Evolutionary conservation across 2,329 filamentous ascomycete genomes (phyloP), one percentile per base, ranked within the genome.

Genomic region (Capronia americana): DNA sequence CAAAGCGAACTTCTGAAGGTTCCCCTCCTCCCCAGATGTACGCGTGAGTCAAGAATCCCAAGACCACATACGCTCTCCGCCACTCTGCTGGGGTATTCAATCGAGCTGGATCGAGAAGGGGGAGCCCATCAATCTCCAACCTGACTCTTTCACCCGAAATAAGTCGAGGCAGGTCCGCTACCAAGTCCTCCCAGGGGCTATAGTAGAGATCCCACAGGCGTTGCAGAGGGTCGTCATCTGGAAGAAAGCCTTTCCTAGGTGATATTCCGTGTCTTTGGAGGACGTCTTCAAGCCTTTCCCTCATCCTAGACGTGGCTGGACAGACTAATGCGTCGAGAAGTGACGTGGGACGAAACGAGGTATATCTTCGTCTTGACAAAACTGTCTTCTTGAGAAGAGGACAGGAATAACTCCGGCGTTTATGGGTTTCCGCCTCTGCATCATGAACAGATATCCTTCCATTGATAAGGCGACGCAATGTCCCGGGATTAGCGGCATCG

Each of bases 101-200:
- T 74, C 88, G 86, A 69, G 88, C 83, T 57, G 92, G 95, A 63
- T 89, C 90, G 67, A 97, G 87, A 60, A 96, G 82, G 14, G 92
- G 92, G 61, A 97, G 84, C 26, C 85, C 83, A 71, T 96, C 90
- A 58, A 97, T 86, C 69, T 92, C 86, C 62, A 87, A 85, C 60
- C 92, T 87, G 72, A 97, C 84, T 60, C 90, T 88, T 75, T 90
- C 90, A 75, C 86, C 91, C 61, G 92, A 83, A 63, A 97, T 90
- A 70, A 95, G 83, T 51, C 86, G 85, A 78, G 95, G 92, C 20
- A 97, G 84, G 74, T 94, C 93, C 72, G 87, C 84, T 32, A 88
- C 86, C 63, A 96, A 83, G 48, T 87, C 85, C 79, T 97, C 93
- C 93, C 93, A 98, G 71, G 92, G 92, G 77, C 89, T 87, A 80